Evolutionary conservation across 106 monocot species (phyloP), one percentile per base, ranked within the genome.

Genomic region (Chionographis japonica): DNA sequence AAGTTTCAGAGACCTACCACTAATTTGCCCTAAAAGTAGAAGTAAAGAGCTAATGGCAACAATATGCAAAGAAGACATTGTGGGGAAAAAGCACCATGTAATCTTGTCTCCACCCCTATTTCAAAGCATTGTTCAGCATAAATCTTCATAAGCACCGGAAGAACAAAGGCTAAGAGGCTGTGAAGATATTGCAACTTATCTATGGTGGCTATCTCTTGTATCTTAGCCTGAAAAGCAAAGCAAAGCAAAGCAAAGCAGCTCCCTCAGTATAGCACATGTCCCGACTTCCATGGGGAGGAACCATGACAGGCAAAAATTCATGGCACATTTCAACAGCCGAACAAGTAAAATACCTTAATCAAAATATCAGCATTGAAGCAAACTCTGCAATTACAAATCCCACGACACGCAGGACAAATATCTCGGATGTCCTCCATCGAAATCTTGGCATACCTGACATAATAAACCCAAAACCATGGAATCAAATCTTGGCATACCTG

Each of bases 321-420:
- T 27, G 27, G 27, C 27, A 27, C 27, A 1, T 27, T 27, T 27
- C 27, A 27, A 27, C 27, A 27, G 27, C 60, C 18, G 15, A 54
- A 56, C 16, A 71, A 58, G 11, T 52, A 40, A 54, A 50, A 51
- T 77, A 92, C 97, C 92, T 98, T 98, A 64, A 98, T 85, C 67
- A 98, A 54, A 73, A 75, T 81, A 73, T 88, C 83, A 55, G 87
- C 89, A 64, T 66, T 78, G 50, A 90, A 82, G 63, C 98, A 98
- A 38, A 71, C 39, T 61, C 64, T 83, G 74, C 98, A 98, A 67
- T 75, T 92, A 62, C 97, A 98, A 56, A 90, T 93, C 63, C 79
- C 87, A 58, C 92, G 93, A 72, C 97, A 98, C 51, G 83, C 85
- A 8, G 97, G 97, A 62, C 97, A 98, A 57, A 77, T 85, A 72